A percentile compares a stretch with the other conserved stretches of the same genome.
Evolutionary conservation across 1,284 basidiomycete genomes (phyloP).

Genomic region (Austroboletus rostrupii): DNA sequence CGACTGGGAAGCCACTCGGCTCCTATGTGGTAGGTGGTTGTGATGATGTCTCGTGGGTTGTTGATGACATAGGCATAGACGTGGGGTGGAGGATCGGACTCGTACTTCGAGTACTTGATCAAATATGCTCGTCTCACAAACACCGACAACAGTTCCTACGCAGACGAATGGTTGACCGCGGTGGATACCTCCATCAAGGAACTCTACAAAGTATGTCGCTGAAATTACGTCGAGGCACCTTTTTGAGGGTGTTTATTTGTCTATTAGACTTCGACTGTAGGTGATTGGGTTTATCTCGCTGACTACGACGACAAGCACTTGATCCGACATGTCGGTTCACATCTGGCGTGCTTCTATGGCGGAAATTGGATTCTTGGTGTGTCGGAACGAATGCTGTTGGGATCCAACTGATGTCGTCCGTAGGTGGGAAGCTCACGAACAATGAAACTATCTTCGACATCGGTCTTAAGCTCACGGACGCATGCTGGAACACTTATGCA

Average conservation of each 20-base stretch:
- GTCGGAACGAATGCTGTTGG: constrained; percentile 8
- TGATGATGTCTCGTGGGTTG: not conserved
- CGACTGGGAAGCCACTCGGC: constrained; percentile 46
- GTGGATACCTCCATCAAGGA: constrained; percentile 64
- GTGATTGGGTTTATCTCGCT: constrained; percentile 56
- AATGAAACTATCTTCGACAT: constrained; percentile 65
- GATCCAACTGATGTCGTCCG: constrained; percentile 1
- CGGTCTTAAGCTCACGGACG: constrained; percentile 58
- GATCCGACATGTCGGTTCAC: constrained; percentile 61
- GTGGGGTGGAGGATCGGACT: constrained; percentile 63
- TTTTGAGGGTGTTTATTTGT: constrained; percentile 38
- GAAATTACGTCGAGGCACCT: constrained; percentile 37
- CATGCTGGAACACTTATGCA: constrained; percentile 75
- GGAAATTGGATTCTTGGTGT: constrained; percentile 70
- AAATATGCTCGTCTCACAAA: constrained; percentile 68
- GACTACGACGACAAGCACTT: constrained; percentile 42
- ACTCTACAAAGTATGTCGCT: constrained; percentile 43
- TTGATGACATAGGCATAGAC: constrained; percentile 36
- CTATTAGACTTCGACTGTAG: constrained; percentile 58
- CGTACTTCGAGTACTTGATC: constrained; percentile 75
- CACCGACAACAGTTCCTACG: constrained; percentile 54
- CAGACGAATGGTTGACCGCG: constrained; percentile 63
- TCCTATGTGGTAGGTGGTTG: constrained; percentile 53
- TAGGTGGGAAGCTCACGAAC: constrained; percentile 60
- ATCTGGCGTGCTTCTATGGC: constrained; percentile 66